Percentiles rank a stretch among this genome's conserved stretches.
phyloP scores from a whole-genome alignment of 257 asterid species.

The Ligustrum vulgare region DNA sequence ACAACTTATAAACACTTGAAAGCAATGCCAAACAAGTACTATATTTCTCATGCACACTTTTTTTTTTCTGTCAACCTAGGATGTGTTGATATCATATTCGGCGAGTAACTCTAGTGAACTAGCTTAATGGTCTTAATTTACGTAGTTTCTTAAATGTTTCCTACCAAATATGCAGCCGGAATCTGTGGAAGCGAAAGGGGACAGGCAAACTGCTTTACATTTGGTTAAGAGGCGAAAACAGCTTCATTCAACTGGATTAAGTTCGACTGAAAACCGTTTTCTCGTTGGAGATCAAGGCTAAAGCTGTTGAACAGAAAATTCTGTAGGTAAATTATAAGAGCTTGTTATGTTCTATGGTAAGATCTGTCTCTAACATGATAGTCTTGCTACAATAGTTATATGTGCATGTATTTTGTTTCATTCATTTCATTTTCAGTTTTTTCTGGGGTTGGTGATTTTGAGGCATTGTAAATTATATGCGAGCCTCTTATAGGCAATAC shows the following conservation, averaged over 20 bases:
- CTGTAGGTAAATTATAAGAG: not conserved
- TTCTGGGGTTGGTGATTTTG: not conserved
- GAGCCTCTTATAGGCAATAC: not conserved
- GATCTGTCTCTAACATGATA: not conserved
- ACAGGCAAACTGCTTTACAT: constrained; percentile 59
- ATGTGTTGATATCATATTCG: not conserved
- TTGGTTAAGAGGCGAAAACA: constrained; percentile 71
- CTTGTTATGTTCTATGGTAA: not conserved
- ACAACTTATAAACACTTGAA: not conserved
- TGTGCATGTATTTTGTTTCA: not conserved
- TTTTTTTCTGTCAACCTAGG: not conserved
- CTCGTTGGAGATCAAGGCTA: constrained; percentile 49
- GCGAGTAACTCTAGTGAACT: not conserved
- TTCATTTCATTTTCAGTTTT: not conserved
- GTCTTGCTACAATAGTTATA: not conserved
- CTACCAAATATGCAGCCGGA: constrained; percentile 55
- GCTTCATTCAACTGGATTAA: constrained; percentile 66
- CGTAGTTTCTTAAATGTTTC: not conserved
- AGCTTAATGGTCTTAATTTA: not conserved
- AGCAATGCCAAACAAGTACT: not conserved
- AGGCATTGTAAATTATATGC: not conserved
- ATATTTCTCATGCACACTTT: not conserved
- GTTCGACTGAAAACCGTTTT: constrained; percentile 51
- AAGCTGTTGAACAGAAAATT: constrained; percentile 12
- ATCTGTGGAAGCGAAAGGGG: constrained; percentile 57